Evolutionary conservation across 306 rosid species (phyloP), one percentile per base, ranked within the genome.

Genomic region (Citrullus mucosospermus): DNA sequence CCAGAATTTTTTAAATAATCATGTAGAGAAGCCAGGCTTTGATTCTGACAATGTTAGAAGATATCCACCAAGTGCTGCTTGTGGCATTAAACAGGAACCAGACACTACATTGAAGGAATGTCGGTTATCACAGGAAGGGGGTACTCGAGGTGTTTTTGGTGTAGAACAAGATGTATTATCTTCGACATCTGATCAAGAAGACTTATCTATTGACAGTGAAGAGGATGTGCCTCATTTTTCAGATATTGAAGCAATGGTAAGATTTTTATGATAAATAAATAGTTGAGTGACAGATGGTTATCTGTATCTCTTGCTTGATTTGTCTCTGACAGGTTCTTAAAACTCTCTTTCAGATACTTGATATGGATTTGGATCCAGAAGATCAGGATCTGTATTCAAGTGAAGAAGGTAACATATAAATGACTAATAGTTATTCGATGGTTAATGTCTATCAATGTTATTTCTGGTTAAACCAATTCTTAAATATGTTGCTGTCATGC

Each of bases 191-290:
- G 89, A 90, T 46, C 92, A 85, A 56, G 94, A 89, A 39, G 91
- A 82, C 59, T 53, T 80, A 78, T 77, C 75, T 75, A 56, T 88
- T 18, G 91, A 90, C 77, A 92, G 96, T 36, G 98, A 90, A 70
- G 93, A 90, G 34, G 98, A 93, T 75, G 81, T 93, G 61, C 98
- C 99, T 70, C 83, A 85, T 82, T 96, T 84, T 88, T 96, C 99
- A 17, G 99, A 96, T 62, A 66, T 96, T 74, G 99, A 96, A 86
- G 98, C 98, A 65, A 88, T 96, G 99, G 99, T 96, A 86, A 83
- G 80, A 56, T 76, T 17, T 78, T 22, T 54, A 55, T 22, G 22
- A 54, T 48, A 22, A 63, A 54, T 48, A 22, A 63, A 16, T 28
- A 30, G 60, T 70, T 50, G 8, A 71, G 22, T 75, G 79, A 17